Evolutionary conservation across 129 eudicot genomes (phyloP).

Genomic region (Erigeron canadensis): DNA sequence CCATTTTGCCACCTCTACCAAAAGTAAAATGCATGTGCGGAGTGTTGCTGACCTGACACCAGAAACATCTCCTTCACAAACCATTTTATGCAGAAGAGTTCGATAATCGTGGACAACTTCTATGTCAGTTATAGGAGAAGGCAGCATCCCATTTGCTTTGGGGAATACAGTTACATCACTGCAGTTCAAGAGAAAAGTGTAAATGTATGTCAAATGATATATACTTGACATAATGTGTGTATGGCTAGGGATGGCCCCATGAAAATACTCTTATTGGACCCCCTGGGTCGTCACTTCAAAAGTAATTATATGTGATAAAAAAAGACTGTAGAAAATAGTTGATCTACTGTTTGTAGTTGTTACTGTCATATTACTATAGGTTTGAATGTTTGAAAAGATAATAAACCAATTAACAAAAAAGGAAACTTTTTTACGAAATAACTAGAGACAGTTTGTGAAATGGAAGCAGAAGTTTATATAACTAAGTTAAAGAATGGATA

Average conservation of each 20-base stretch:
- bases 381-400: conserved; percentile 1
- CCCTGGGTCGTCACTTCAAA: neutral
- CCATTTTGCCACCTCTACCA: neutral
- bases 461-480: neutral
- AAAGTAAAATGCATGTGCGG: conserved; percentile 1
- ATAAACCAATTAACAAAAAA: neutral
- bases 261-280: neutral
- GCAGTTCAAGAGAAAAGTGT: conserved; percentile 25
- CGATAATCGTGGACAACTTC: conserved; percentile 58
- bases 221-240: conserved; percentile 1
- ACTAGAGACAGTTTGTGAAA: neutral
- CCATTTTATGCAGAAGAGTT: conserved; percentile 69
- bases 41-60: conserved; percentile 72
- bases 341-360: neutral
- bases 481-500: neutral
- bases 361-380: neutral
- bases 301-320: conserved; percentile 7
- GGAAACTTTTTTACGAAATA: neutral
- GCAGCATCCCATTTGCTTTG: conserved; percentile 55
- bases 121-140: conserved; percentile 44
- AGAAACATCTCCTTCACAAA: conserved; percentile 77
- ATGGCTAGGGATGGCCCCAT: neutral
- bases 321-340: neutral
- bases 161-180: conserved; percentile 56
- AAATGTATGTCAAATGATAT: conserved; percentile 17